Evolutionary conservation across 2,329 filamentous ascomycete species (phyloP).

Genomic region (Talaromyces verruculosus): DNA sequence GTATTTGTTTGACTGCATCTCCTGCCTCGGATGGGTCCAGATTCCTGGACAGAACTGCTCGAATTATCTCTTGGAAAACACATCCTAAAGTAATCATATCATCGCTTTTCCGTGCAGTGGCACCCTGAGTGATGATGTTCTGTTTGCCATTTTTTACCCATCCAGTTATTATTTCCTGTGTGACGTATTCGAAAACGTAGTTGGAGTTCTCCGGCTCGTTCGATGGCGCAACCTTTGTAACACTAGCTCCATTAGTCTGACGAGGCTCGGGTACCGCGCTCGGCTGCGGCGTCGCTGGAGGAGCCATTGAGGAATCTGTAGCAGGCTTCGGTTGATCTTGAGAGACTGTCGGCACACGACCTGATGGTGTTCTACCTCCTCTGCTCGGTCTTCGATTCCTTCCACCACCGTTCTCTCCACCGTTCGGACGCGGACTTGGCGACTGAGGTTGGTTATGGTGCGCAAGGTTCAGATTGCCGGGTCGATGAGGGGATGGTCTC

Average conservation of each 20-base stretch:
- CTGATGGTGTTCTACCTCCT: constrained; percentile 39
- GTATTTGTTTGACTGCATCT: constrained; percentile 68
- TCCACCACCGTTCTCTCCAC: constrained; percentile 35
- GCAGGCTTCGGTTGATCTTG: constrained; percentile 36
- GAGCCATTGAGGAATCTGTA: constrained; percentile 34
- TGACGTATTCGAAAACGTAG: constrained; percentile 75
- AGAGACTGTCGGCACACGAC: constrained; percentile 38
- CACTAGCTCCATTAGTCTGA: constrained; percentile 32
- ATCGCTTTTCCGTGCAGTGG: constrained; percentile 64
- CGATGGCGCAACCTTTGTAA: constrained; percentile 26
- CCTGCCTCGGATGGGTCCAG: constrained; percentile 70
- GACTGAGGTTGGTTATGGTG: constrained; percentile 49
- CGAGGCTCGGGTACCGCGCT: constrained; percentile 32
- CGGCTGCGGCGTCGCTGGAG: constrained; percentile 32
- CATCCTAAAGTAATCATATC: constrained; percentile 68
- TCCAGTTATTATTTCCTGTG: constrained; percentile 62
- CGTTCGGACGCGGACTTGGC: constrained; percentile 37
- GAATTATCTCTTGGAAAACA: constrained; percentile 82
- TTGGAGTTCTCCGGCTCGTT: constrained; percentile 30
- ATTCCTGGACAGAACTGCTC: constrained; percentile 68
- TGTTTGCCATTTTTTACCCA: constrained; percentile 70
- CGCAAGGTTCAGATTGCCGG: constrained; percentile 51
- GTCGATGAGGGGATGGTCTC: constrained; percentile 50
- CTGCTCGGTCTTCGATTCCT: constrained; percentile 40
- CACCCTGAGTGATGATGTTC: constrained; percentile 64